Evolutionary conservation across 1,284 basidiomycete genomes (phyloP), one percentile per base, ranked within the genome.

Genomic region (Boletus smithii): DNA sequence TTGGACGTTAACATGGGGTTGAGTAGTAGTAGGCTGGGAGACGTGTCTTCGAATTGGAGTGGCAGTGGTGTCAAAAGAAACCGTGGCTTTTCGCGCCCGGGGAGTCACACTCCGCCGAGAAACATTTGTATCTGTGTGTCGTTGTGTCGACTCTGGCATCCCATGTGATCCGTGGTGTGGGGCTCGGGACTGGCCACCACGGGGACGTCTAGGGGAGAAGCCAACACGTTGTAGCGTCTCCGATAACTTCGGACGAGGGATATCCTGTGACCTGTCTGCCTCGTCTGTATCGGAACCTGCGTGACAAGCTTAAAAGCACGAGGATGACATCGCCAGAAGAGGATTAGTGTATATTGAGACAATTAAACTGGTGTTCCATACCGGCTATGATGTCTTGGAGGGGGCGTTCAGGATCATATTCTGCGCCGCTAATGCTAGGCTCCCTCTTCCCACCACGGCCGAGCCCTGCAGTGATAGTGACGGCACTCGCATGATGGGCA

Each of bases 351-450:
- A 8, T 13, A 18, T 23, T 3, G 4, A 33, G 23, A 16, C 0
- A 9, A 2, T 27, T 77, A 35, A 79, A 67, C 53, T 69, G 72
- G 41, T 68, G 71, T 38, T 73, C 71, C 22, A 77, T 77, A 42
- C 79, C 78, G 26, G 77, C 79, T 46, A 88, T 77, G 62, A 89
- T 85, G 31, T 81, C 79, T 50, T 87, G 80, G 20, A 94, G 65
- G 13, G 86, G 87, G 34, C 91, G 73, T 41, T 94, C 91, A 2
- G 91, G 90, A 62, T 94, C 91, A 56, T 89, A 94, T 62, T 94
- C 91, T 34, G 82, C 85, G 22, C 81, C 85, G 59, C 83, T 87
- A 31, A 85, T 62, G 56, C 80, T 85, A 29, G 75, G 65, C 53
- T 77, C 82, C 48, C 81, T 70, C 50, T 74, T 67, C 18, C 65